These are phyloP conservation scores for Drechslera avenae DNA, from an alignment of 2,329 filamentous ascomycete genomes.

Conservation along the genomic window DNA sequence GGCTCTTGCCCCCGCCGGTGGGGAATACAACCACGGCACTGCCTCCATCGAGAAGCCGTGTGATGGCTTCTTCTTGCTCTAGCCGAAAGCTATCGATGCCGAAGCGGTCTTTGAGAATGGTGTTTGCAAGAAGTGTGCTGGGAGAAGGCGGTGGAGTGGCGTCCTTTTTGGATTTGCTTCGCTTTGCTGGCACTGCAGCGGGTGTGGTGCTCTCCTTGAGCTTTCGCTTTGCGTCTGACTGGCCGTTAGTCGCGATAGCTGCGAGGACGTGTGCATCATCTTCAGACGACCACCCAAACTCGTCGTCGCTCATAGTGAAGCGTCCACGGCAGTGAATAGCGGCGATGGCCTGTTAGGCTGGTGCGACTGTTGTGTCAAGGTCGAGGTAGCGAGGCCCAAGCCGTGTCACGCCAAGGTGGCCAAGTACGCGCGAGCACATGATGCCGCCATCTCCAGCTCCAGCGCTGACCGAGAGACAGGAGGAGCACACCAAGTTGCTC, in stretches of 20 bases:
- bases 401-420: background rate
- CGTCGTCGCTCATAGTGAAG: constrained; percentile 16
- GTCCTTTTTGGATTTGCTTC: background rate
- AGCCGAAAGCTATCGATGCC: constrained; percentile 51
- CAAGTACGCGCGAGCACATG: constrained; percentile 9
- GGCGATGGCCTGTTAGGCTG: background rate
- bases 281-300: constrained; percentile 15
- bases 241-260: constrained; percentile 1
- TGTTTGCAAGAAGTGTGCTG: constrained; percentile 34
- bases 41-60: constrained; percentile 50
- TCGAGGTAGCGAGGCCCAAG: background rate
- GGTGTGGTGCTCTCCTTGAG: background rate
- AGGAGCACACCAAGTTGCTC: no score
- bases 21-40: constrained; percentile 67
- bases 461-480: no score
- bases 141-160: background rate
- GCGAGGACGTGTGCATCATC: constrained; percentile 14
- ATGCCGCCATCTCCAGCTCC: background rate
- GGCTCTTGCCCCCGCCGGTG: constrained; percentile 91
- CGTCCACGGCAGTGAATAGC: background rate
- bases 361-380: background rate
- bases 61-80: constrained; percentile 55
- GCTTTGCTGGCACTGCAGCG: background rate
- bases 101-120: constrained; percentile 50
- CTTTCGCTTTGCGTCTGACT: constrained; percentile 10